Conservation (phyloP, 2,329 filamentous ascomycete genomes). For the Xylariaceae sp. region DNA sequence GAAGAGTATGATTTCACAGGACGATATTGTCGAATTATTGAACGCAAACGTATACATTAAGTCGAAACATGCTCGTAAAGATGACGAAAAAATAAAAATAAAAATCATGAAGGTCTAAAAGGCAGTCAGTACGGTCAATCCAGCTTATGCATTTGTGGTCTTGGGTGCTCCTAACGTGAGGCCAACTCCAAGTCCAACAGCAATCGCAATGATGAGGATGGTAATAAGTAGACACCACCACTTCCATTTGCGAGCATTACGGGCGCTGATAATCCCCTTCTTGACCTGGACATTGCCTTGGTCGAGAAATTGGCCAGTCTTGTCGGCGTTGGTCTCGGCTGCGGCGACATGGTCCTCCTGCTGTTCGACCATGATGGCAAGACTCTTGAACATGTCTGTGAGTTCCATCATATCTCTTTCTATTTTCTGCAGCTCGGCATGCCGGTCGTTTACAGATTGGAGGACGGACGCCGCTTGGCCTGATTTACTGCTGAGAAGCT, state of each 20-base stretch:
- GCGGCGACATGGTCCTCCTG: conserved; percentile 62
- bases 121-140: too few relatives aligned
- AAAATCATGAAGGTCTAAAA: too few relatives aligned
- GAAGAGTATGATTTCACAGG: too few relatives aligned
- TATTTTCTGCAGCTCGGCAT: conserved; percentile 79
- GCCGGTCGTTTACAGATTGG: conserved; percentile 73
- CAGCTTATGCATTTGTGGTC: too few relatives aligned
- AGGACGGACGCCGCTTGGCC: conserved; percentile 70
- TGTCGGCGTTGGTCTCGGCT: conserved; percentile 62
- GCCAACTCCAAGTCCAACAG: conserved; percentile 44
- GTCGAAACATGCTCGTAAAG: too few relatives aligned
- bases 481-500: conserved; percentile 72
- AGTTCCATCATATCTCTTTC: conserved; percentile 71
- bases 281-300: conserved; percentile 66
- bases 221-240: conserved; percentile 71
- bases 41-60: too few relatives aligned
- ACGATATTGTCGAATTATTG: too few relatives aligned
- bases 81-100: too few relatives aligned
- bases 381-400: conserved; percentile 65
- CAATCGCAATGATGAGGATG: conserved; percentile 53
- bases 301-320: conserved; percentile 63
- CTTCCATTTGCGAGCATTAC: conserved; percentile 69
- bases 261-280: conserved; percentile 63
- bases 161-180: not conserved
- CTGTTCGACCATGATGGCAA: conserved; percentile 68